Conservation (phyloP, 352 stramenopile genomes). For the Pythium insidiosum region DNA sequence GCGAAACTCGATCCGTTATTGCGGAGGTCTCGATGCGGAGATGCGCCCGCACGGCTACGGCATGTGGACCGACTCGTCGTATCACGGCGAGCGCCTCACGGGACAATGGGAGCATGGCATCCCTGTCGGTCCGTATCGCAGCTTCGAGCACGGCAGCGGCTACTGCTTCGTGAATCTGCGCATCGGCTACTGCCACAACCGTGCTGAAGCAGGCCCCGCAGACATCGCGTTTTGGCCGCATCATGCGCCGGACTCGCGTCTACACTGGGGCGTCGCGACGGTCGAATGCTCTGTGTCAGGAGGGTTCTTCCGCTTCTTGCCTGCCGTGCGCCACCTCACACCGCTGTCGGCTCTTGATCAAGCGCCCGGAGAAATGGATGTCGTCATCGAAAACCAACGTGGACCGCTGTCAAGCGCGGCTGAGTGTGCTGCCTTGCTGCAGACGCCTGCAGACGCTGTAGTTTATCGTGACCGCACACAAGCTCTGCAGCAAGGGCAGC, state of each 20-base stretch:
- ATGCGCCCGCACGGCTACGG: slow-evolving; percentile 41
- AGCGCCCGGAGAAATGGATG: too few species aligned
- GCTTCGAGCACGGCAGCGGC: slow-evolving; percentile 38
- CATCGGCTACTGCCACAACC: slow-evolving; percentile 37
- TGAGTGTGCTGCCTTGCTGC: slow-evolving; percentile 27
- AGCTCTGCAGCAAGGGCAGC: background rate
- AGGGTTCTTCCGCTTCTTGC: slow-evolving; percentile 55
- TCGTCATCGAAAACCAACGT: too few species aligned
- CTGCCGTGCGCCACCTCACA: slow-evolving; percentile 42
- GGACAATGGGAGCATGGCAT: slow-evolving; percentile 41
- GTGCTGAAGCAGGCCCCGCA: slow-evolving; percentile 17
- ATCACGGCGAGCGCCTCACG: slow-evolving; percentile 41
- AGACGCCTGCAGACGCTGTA: slow-evolving; percentile 34
- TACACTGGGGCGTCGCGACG: slow-evolving; percentile 66
- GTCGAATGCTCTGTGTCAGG: slow-evolving; percentile 65
- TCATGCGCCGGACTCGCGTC: slow-evolving; percentile 24
- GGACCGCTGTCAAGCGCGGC: slow-evolving; percentile 23
- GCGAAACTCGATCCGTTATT: slow-evolving; percentile 29
- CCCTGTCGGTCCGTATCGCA: slow-evolving; percentile 52
- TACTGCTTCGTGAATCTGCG: slow-evolving; percentile 43
- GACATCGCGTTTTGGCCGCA: slow-evolving; percentile 40
- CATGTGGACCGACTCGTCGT: slow-evolving; percentile 48
- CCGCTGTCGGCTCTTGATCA: background rate
- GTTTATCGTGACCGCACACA: slow-evolving; percentile 29
- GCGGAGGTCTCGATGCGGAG: slow-evolving; percentile 27